A percentile compares a stretch with the other conserved stretches of the same genome.
phyloP scores from a whole-genome alignment of 2,329 filamentous ascomycete species.

The Meredithiella fracta region DNA sequence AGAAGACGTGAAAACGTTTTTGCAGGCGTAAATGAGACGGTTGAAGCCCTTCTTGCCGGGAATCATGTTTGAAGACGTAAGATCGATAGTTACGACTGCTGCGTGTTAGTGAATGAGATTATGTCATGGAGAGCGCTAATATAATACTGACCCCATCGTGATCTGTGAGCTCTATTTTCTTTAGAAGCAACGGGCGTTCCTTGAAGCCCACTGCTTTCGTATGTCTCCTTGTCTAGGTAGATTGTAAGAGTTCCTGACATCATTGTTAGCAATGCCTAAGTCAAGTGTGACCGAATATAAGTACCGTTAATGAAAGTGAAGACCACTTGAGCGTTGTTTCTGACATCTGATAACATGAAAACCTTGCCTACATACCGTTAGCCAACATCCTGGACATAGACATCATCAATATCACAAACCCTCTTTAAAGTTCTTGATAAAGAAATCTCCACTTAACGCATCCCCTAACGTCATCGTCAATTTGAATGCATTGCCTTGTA shows the following conservation, averaged over 20 bases:
- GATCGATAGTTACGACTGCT: constrained; percentile 58
- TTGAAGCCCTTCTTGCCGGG: constrained; percentile 74
- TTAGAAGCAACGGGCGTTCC: constrained; percentile 50
- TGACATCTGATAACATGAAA: constrained; percentile 69
- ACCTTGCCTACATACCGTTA: constrained; percentile 44
- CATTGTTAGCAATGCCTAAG: no score
- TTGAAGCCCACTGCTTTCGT: constrained; percentile 65
- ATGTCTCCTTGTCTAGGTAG: constrained; percentile 64
- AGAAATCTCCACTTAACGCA: constrained; percentile 58
- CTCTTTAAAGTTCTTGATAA: constrained; percentile 68
- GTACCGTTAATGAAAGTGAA: constrained; percentile 55
- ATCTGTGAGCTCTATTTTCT: constrained; percentile 42
- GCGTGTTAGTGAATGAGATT: constrained; percentile 18
- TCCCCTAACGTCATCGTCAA: constrained; percentile 58
- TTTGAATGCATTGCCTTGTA: constrained; percentile 40
- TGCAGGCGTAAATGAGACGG: constrained; percentile 59
- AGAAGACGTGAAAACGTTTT: constrained; percentile 53
- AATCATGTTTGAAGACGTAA: constrained; percentile 59
- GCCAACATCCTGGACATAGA: neutral
- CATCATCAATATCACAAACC: constrained; percentile 28
- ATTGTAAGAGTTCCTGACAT: constrained; percentile 50
- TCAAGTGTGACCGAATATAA: neutral
- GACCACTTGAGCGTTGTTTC: constrained; percentile 50
- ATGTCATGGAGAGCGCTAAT: neutral
- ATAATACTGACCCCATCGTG: constrained; percentile 46